A percentile compares a stretch with the other conserved stretches of the same genome.
Evolutionary conservation across 2,329 filamentous ascomycete genomes (phyloP).

Genomic region (Blastomyces parvus): DNA sequence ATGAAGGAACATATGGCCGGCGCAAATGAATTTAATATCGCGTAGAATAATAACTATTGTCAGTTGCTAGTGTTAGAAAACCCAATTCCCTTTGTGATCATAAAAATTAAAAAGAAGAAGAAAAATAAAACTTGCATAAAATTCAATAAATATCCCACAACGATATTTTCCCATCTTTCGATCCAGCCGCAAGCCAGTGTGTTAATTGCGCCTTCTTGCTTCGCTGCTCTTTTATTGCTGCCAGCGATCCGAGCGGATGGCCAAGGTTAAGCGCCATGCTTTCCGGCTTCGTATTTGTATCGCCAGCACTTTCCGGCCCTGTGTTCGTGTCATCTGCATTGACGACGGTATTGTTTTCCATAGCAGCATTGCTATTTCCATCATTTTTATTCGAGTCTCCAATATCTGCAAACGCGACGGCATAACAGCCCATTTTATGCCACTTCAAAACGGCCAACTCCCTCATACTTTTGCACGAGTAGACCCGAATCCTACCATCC

Average conservation of each 20-base stretch:
- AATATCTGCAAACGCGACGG: constrained; percentile 57
- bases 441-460: constrained; percentile 89
- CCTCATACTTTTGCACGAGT: constrained; percentile 67
- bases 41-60: constrained; percentile 26
- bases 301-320: not conserved
- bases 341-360: constrained; percentile 10
- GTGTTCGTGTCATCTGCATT: constrained; percentile 8
- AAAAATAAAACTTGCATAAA: constrained; percentile 15
- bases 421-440: constrained; percentile 83
- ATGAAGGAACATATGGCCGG: constrained; percentile 44
- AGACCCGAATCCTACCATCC: constrained; percentile 75
- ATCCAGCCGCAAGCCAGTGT: constrained; percentile 84
- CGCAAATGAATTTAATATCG: constrained; percentile 51
- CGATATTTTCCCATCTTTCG: constrained; percentile 91
- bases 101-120: not conserved
- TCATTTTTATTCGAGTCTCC: not conserved
- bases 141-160: constrained; percentile 87
- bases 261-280: constrained; percentile 1
- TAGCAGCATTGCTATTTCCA: not conserved
- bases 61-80: not conserved
- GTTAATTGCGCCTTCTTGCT: constrained; percentile 55
- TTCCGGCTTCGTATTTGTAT: constrained; percentile 10
- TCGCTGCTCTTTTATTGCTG: constrained; percentile 55
- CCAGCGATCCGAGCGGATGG: constrained; percentile 19
- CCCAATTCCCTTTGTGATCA: constrained; percentile 14